Conservation (phyloP, 148 eudicot species). For the Rhododendron mucronatum region DNA sequence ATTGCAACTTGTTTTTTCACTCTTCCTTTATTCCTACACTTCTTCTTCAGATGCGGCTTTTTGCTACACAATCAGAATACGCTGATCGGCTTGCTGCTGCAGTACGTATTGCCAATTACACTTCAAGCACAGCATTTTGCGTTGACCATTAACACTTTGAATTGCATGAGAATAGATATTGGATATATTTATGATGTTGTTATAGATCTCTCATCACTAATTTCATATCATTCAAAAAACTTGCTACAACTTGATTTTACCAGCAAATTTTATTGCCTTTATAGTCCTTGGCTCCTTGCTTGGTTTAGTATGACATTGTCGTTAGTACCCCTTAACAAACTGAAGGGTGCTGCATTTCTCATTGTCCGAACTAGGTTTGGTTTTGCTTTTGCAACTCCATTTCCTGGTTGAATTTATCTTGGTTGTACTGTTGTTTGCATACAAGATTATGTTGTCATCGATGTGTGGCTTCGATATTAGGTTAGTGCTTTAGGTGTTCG, state of each 20-base stretch:
- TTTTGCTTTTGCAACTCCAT: neutral
- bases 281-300: neutral
- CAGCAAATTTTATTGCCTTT: neutral
- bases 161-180: neutral
- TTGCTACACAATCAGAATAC: conserved; percentile 74
- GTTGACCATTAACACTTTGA: neutral
- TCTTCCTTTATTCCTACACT: neutral
- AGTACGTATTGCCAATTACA: conserved; percentile 37
- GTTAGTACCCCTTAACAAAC: neutral
- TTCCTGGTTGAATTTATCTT: neutral
- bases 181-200: neutral
- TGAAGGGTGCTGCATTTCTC: neutral
- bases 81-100: conserved; percentile 89
- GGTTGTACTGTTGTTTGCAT: neutral
- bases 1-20: neutral
- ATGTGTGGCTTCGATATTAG: neutral
- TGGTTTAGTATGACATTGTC: neutral
- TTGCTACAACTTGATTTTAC: neutral
- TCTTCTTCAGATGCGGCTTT: conserved; percentile 69
- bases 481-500: neutral
- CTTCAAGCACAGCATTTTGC: neutral
- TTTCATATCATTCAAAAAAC: neutral
- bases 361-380: neutral
- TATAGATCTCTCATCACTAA: neutral
- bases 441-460: neutral